Percentiles rank a stretch among this genome's conserved stretches.
Evolutionary conservation across 768 basidiomycete species (phyloP).

Genomic region (Lyophyllum atratum): DNA sequence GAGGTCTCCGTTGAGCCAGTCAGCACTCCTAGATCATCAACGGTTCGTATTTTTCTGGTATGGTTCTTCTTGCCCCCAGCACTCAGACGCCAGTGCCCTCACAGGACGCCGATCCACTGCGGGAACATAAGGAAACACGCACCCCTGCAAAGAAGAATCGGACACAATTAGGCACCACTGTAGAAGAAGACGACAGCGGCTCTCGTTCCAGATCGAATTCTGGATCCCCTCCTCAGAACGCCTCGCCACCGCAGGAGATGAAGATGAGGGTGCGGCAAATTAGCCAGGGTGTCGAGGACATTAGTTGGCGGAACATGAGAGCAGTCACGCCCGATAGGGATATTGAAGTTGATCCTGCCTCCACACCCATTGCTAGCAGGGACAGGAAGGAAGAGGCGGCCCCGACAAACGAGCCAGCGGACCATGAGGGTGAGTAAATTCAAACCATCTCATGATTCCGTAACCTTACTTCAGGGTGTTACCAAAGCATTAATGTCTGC

Average conservation of each 20-base stretch:
- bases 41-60: slow-evolving; percentile 31
- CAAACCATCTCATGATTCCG: not conserved
- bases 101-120: slow-evolving; percentile 43
- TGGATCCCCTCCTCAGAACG: slow-evolving; percentile 45
- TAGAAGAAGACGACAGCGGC: slow-evolving; percentile 58
- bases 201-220: slow-evolving; percentile 44
- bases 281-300: slow-evolving; percentile 77
- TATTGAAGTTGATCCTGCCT: slow-evolving; percentile 19
- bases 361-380: slow-evolving; percentile 6
- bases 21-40: slow-evolving; percentile 43
- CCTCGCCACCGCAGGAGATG: slow-evolving; percentile 77
- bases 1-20: slow-evolving; percentile 77
- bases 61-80: not conserved
- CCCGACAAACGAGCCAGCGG: slow-evolving; percentile 4
- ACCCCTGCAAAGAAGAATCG: slow-evolving; percentile 81
- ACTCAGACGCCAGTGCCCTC: not conserved
- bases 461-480: slow-evolving; percentile 1
- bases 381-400: slow-evolving; percentile 5
- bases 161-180: slow-evolving; percentile 58
- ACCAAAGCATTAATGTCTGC: slow-evolving; percentile 2
- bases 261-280: slow-evolving; percentile 75
- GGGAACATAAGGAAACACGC: slow-evolving; percentile 47
- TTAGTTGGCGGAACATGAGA: slow-evolving; percentile 64
- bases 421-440: slow-evolving; percentile 9
- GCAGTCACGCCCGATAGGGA: slow-evolving; percentile 30